Evolutionary conservation across 306 rosid species (phyloP).

Genomic region (Vachellia collinsii): DNA sequence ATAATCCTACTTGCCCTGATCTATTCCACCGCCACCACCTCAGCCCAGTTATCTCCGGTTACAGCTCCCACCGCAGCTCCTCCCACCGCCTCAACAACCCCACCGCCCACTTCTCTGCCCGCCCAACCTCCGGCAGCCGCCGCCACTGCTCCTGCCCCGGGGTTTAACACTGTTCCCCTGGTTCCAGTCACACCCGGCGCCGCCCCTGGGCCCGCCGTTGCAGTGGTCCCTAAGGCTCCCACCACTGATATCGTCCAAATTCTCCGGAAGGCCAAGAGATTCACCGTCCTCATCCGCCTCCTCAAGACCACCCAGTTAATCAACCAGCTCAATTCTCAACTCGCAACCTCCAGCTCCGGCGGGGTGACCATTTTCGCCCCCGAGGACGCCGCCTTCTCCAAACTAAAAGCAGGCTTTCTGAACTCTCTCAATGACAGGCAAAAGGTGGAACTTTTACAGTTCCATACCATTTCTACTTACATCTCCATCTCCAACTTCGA

Average conservation of each 20-base stretch:
- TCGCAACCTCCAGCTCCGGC: conserved; percentile 40
- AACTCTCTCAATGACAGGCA: conserved; percentile 47
- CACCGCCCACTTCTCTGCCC: background rate
- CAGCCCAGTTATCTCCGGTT: conserved; percentile 35
- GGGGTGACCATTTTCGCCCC: conserved; percentile 55
- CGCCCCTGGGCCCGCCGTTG: conserved; percentile 35
- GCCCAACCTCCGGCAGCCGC: background rate
- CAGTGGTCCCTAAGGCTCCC: conserved; percentile 39
- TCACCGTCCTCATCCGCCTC: conserved; percentile 49
- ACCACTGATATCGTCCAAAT: conserved; percentile 34
- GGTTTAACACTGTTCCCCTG: conserved; percentile 11
- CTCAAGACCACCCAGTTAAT: conserved; percentile 45
- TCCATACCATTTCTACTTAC: conserved; percentile 43
- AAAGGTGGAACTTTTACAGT: conserved; percentile 55
- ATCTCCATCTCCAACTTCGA: conserved; percentile 48
- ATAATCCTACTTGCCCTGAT: conserved; percentile 20
- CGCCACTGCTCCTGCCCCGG: background rate
- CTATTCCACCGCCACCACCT: background rate
- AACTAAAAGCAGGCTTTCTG: conserved; percentile 48
- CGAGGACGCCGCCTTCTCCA: conserved; percentile 45
- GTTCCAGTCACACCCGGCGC: conserved; percentile 5
- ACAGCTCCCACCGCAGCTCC: conserved; percentile 40
- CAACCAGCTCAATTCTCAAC: conserved; percentile 46
- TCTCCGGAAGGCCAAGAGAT: conserved; percentile 48
- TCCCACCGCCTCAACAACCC: background rate